Evolutionary conservation across 306 rosid genomes (phyloP).

Genomic region (Quercus aquifolioides): DNA sequence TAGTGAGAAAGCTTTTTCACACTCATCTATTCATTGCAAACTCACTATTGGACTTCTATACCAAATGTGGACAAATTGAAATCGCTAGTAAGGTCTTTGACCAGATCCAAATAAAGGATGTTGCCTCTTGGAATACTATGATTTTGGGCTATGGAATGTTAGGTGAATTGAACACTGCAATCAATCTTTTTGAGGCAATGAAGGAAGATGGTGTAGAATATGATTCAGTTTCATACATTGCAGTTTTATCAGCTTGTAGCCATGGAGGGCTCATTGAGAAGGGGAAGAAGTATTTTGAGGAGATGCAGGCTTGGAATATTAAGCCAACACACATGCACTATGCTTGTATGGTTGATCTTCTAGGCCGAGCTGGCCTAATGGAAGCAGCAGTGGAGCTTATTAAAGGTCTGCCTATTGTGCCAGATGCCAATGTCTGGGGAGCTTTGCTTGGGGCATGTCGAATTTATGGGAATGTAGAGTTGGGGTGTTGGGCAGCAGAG

Average conservation of each 20-base stretch:
- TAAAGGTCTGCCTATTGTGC: conserved; percentile 45
- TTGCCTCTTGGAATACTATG: conserved; percentile 94
- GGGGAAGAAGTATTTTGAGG: conserved; percentile 59
- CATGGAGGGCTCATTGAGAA: conserved; percentile 79
- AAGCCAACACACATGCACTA: conserved; percentile 74
- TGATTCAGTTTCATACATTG: conserved; percentile 79
- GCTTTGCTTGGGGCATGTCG: conserved; percentile 91
- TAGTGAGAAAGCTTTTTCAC: conserved; percentile 44
- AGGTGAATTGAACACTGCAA: conserved; percentile 71
- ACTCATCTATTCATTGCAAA: conserved; percentile 66
- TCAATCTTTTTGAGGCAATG: conserved; percentile 69
- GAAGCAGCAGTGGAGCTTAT: conserved; percentile 74
- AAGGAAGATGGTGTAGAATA: conserved; percentile 48
- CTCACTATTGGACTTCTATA: conserved; percentile 77
- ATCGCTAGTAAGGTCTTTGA: conserved; percentile 66
- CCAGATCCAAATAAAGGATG: conserved; percentile 55
- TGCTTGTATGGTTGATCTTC: conserved; percentile 84
- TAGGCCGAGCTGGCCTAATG: conserved; percentile 81
- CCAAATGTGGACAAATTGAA: conserved; percentile 80
- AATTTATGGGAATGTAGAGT: conserved; percentile 62
- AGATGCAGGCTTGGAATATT: conserved; percentile 50
- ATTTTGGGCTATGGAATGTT: conserved; percentile 86
- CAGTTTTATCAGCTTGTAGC: conserved; percentile 86
- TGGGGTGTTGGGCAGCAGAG: conserved; percentile 78
- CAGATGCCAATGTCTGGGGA: conserved; percentile 84